Conservation (phyloP, 176 grass and related monocot genomes). For the Rhynchospora breviuscula region DNA sequence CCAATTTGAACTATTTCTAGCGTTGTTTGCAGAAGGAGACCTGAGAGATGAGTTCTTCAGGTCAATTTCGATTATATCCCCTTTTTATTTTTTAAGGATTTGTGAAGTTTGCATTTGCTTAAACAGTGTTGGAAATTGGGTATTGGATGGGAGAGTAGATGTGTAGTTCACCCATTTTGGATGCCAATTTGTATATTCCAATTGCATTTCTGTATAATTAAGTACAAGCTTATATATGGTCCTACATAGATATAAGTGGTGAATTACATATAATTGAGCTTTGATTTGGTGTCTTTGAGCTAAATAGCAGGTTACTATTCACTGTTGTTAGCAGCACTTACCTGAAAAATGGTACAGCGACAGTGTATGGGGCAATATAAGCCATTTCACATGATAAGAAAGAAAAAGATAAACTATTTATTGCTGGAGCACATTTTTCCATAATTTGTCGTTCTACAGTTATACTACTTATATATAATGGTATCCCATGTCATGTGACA, state of each 20-base stretch:
- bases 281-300: background rate
- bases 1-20: constrained; percentile 10
- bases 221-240: background rate
- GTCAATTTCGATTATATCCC: background rate
- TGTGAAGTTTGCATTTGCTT: background rate
- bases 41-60: constrained; percentile 1
- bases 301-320: background rate
- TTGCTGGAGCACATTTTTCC: no score
- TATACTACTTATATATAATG: background rate
- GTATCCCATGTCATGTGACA: background rate
- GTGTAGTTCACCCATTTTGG: background rate
- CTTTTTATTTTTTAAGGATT: background rate
- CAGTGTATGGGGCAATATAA: background rate
- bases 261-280: no score
- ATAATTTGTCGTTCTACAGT: no score
- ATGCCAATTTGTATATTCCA: background rate
- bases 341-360: background rate
- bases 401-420: no score
- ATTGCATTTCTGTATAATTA: constrained; percentile 6
- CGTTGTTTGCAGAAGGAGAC: background rate
- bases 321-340: background rate
- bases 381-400: no score
- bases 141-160: background rate
- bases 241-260: background rate
- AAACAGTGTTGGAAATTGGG: background rate